phyloP scores from a whole-genome alignment of 139 green algal species.

The Diplosphaera chodatii region DNA sequence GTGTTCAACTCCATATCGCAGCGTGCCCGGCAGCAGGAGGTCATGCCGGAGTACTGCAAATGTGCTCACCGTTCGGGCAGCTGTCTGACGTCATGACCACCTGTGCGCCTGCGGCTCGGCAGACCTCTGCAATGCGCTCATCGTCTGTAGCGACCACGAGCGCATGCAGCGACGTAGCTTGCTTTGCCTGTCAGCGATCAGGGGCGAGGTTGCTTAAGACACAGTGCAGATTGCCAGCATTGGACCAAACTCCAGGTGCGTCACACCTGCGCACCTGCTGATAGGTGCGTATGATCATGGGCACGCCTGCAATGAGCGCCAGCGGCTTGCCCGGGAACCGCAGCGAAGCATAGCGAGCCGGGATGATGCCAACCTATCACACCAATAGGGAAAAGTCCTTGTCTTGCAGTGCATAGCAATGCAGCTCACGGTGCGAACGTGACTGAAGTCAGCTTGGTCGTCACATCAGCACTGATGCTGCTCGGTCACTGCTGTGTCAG shows the following conservation, averaged over 20 bases:
- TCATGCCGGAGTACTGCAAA: too few relatives aligned
- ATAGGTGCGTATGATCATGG: slow-evolving; percentile 66
- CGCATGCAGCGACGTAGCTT: slow-evolving; percentile 37
- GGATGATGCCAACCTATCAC: slow-evolving; percentile 51
- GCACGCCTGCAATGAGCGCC: slow-evolving; percentile 50
- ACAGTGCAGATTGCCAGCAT: too few relatives aligned
- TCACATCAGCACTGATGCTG: too few relatives aligned
- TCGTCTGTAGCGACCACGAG: slow-evolving; percentile 72
- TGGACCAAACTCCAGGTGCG: too few relatives aligned
- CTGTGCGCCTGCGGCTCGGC: slow-evolving; percentile 36
- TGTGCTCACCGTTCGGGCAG: slow-evolving; percentile 59
- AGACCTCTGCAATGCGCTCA: slow-evolving; percentile 50
- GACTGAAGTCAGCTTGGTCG: too few relatives aligned
- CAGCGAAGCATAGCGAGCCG: slow-evolving; percentile 51
- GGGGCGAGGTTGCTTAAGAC: too few relatives aligned
- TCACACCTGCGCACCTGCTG: slow-evolving; percentile 40
- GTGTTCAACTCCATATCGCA: too few relatives aligned
- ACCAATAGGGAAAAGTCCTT: too few relatives aligned
- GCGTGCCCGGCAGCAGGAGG: too few relatives aligned
- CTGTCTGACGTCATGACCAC: slow-evolving; percentile 59
- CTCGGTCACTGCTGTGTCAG: too few relatives aligned
- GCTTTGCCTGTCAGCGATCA: slow-evolving; percentile 27
- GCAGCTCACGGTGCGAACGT: too few relatives aligned
- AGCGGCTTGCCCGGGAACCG: slow-evolving; percentile 69
- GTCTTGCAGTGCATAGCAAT: too few relatives aligned